phyloP scores from a whole-genome alignment of 2,329 filamentous ascomycete species.

The Fusarium beomiforme region DNA sequence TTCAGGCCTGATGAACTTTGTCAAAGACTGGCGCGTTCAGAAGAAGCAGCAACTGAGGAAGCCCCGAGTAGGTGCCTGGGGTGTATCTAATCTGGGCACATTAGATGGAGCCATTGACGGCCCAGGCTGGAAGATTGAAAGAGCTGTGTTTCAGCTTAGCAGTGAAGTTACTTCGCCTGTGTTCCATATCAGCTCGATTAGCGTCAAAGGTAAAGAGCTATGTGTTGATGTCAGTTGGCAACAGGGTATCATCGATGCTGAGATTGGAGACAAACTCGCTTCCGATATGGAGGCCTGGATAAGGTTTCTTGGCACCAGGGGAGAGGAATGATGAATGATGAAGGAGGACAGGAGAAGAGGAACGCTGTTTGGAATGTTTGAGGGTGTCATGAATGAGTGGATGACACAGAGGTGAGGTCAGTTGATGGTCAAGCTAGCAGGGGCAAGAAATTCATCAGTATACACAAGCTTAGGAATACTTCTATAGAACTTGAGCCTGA shows the following conservation, averaged over 20 bases:
- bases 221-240: slow-evolving; percentile 42
- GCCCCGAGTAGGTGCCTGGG: slow-evolving; percentile 36
- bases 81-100: slow-evolving; percentile 44
- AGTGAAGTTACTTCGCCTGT: slow-evolving; percentile 33
- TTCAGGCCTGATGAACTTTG: slow-evolving; percentile 37
- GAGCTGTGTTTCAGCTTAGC: slow-evolving; percentile 36
- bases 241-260: slow-evolving; percentile 27
- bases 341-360: background rate
- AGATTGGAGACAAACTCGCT: slow-evolving; percentile 32
- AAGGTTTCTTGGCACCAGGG: slow-evolving; percentile 24
- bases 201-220: slow-evolving; percentile 34
- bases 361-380: background rate
- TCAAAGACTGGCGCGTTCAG: slow-evolving; percentile 39
- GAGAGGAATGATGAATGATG: slow-evolving; percentile 12
- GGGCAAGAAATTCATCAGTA: too few relatives aligned
- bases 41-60: slow-evolving; percentile 31
- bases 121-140: slow-evolving; percentile 36
- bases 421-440: background rate
- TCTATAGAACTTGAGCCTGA: too few relatives aligned
- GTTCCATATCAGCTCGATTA: slow-evolving; percentile 37
- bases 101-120: slow-evolving; percentile 31
- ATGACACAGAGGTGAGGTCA: background rate
- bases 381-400: background rate
- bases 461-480: too few relatives aligned
- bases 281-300: slow-evolving; percentile 36